These are phyloP conservation scores for Parsonsia alboflavescens DNA, from an alignment of 257 asterid genomes.

Conservation along the genomic window DNA sequence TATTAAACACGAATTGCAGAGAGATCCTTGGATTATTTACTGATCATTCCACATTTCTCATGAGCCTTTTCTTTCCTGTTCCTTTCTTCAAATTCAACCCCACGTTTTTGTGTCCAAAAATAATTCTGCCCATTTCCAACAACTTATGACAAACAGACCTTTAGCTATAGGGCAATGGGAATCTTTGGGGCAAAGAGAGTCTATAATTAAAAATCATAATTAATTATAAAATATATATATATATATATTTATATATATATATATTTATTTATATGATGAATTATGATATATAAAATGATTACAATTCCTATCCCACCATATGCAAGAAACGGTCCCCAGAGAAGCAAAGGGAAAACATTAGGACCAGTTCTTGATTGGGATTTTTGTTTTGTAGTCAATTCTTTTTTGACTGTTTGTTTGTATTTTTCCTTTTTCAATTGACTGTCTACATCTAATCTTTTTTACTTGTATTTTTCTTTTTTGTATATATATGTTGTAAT, in stretches of 20 bases:
- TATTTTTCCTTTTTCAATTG: constrained; percentile 22
- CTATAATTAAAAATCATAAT: neutral
- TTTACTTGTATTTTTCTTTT: neutral
- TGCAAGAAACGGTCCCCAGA: constrained; percentile 14
- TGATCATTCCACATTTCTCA: neutral
- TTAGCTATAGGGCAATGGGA: constrained; percentile 1
- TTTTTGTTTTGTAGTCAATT: constrained; percentile 22
- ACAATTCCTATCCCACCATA: neutral
- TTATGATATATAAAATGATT: no score
- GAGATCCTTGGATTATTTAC: constrained; percentile 9
- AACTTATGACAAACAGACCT: neutral
- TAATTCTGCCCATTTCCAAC: constrained; percentile 13
- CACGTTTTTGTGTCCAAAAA: constrained; percentile 38
- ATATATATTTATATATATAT: no score
- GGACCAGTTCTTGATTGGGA: constrained; percentile 40
- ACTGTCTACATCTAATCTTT: neutral
- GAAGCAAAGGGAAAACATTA: constrained; percentile 28
- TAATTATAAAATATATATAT: neutral
- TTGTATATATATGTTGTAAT: neutral
- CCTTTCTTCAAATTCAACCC: constrained; percentile 11
- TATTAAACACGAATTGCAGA: constrained; percentile 1
- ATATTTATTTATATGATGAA: no score
- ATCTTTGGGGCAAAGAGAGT: constrained; percentile 16
- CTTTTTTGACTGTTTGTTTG: constrained; percentile 51
- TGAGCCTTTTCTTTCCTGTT: constrained; percentile 1